phyloP scores from a whole-genome alignment of 129 eudicot species.

The Smallanthus sonchifolius region DNA sequence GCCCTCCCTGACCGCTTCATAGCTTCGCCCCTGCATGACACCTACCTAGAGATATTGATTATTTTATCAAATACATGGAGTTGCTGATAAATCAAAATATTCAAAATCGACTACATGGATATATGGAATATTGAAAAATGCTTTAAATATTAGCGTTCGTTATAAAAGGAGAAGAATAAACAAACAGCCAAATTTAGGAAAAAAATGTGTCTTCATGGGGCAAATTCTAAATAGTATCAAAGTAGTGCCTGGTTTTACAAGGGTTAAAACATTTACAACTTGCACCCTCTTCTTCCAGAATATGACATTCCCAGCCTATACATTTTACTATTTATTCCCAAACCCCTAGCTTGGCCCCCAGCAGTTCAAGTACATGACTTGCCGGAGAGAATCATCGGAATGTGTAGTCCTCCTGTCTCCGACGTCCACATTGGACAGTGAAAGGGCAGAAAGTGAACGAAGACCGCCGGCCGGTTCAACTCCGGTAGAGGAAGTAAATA shows the following conservation, averaged over 20 bases:
- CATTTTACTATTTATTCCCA: background rate
- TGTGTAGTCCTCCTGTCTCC: background rate
- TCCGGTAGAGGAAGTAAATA: constrained; percentile 5
- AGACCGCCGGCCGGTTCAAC: constrained; percentile 7
- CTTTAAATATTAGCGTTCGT: background rate
- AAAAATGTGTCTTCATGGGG: background rate
- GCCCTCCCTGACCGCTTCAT: too few species aligned
- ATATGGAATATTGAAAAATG: too few species aligned
- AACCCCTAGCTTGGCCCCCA: constrained; percentile 19
- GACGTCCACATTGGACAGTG: background rate
- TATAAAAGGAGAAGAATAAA: too few species aligned
- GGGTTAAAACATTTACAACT: constrained; percentile 5
- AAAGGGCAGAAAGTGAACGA: constrained; percentile 4
- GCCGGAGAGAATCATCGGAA: constrained; percentile 20
- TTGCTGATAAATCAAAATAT: too few species aligned
- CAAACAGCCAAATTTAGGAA: background rate
- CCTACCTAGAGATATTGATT: too few species aligned
- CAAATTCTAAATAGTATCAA: background rate
- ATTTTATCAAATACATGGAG: too few species aligned
- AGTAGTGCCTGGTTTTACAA: background rate
- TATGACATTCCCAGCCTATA: background rate
- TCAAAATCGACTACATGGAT: too few species aligned
- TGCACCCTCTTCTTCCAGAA: background rate
- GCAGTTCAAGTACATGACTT: constrained; percentile 35
- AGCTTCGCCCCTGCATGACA: too few species aligned